phyloP scores from a whole-genome alignment of 2,329 filamentous ascomycete genomes.

The Plectosphaerella cucumerina region DNA sequence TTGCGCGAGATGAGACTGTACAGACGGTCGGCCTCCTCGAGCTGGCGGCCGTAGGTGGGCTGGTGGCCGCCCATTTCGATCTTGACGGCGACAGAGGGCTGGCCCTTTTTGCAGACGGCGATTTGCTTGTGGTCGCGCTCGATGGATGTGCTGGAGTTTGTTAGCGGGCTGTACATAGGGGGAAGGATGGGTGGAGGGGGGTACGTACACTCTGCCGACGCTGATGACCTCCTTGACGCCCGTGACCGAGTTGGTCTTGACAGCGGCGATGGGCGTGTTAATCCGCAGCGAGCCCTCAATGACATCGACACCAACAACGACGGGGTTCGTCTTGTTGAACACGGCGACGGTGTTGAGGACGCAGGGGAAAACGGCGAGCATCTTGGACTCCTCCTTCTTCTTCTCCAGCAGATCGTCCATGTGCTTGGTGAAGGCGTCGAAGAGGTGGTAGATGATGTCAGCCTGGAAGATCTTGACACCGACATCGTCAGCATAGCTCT shows the following conservation, averaged over 20 bases:
- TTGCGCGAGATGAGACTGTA: conserved; percentile 84
- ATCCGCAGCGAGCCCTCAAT: conserved; percentile 82
- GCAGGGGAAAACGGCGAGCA: conserved; percentile 95
- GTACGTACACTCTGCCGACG: conserved; percentile 86
- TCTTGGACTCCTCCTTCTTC: conserved; percentile 94
- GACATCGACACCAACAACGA: conserved; percentile 93
- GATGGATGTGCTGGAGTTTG: conserved; percentile 72
- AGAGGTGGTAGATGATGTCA: conserved; percentile 98
- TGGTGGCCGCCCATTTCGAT: conserved; percentile 91
- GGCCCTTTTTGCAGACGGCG: conserved; percentile 86
- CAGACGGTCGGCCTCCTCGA: conserved; percentile 84
- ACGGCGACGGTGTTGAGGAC: conserved; percentile 85
- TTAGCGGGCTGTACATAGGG: conserved; percentile 14
- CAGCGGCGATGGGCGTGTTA: conserved; percentile 83
- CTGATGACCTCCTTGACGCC: conserved; percentile 78
- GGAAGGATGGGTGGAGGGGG: not conserved
- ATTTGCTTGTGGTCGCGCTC: conserved; percentile 98
- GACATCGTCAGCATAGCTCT: conserved; percentile 84
- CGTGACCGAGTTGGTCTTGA: conserved; percentile 77
- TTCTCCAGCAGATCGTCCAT: conserved; percentile 83
- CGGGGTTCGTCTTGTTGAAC: conserved; percentile 97
- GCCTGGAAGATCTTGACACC: conserved; percentile 98
- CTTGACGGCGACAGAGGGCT: conserved; percentile 97
- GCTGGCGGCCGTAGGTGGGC: conserved; percentile 88
- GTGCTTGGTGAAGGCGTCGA: conserved; percentile 93